Evolutionary conservation across 805 yeast species (phyloP).

Genomic region (Komagataella populi): DNA sequence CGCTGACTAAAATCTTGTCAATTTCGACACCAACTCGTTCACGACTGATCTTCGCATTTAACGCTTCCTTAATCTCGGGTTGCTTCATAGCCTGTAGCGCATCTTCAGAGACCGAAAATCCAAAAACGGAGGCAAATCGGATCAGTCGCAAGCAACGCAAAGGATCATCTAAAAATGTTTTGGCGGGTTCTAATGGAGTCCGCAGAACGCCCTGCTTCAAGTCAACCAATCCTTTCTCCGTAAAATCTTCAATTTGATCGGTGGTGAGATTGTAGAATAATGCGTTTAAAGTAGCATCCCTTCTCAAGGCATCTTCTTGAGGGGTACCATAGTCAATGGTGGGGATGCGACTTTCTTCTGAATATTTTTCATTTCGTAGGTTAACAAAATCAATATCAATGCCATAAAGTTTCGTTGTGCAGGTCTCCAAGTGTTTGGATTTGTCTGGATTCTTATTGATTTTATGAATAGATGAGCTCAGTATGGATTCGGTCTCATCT

Average conservation of each 20-base stretch:
- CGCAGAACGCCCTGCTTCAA: slow-evolving; percentile 55
- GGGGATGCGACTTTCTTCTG: slow-evolving; percentile 81
- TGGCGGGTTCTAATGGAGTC: slow-evolving; percentile 77
- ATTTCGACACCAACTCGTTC: slow-evolving; percentile 86
- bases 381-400: slow-evolving; percentile 92
- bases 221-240: slow-evolving; percentile 65
- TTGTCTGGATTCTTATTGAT: slow-evolving; percentile 91
- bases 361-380: slow-evolving; percentile 75
- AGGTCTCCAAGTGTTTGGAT: slow-evolving; percentile 92
- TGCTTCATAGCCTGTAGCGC: slow-evolving; percentile 55
- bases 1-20: slow-evolving; percentile 58
- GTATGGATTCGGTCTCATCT: neutral
- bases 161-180: slow-evolving; percentile 91
- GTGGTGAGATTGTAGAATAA: slow-evolving; percentile 72
- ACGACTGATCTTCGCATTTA: slow-evolving; percentile 66
- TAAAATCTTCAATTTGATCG: slow-evolving; percentile 69
- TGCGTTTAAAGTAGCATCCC: slow-evolving; percentile 95
- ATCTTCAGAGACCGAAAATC: slow-evolving; percentile 46
- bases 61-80: slow-evolving; percentile 38
- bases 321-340: slow-evolving; percentile 76
- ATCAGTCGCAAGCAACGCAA: slow-evolving; percentile 75
- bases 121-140: slow-evolving; percentile 73
- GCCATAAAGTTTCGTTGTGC: slow-evolving; percentile 77
- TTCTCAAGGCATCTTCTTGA: slow-evolving; percentile 74
- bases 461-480: slow-evolving; percentile 42